Base-by-base conservation (phyloP, 208 protist species). In the Trypanosoma congolense region DNA sequence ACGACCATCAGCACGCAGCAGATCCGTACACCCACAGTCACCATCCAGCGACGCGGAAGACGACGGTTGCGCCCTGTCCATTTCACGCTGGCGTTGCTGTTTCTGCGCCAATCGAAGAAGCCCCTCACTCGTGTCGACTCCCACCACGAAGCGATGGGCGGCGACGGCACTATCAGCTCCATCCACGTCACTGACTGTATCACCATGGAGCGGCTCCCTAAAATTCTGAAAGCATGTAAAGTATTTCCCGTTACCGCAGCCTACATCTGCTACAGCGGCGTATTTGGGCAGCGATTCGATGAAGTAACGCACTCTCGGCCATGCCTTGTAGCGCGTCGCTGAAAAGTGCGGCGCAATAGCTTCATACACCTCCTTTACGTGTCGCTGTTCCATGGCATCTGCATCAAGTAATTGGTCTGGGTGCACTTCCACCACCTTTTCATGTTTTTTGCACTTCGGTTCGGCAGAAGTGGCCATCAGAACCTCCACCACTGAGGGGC, bases 231-330 rank as follows among this genome's bases (percentile, higher is more conserved):
- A 63, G 56, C 55, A 69, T 5, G 36, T 47, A 60, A 96, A 84
- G 65, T 92, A 92, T 65, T 93, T 96, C 5, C 90, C 90, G 56
- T 96, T 96, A 21, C 90, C 90, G 53, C 86, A 92, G 26, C 90
- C 90, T 14, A 92, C 68, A 59, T 96, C 90, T 0, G 73, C 81
- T 8, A 93, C 58, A n/a, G 88, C 8, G 16, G 72, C 56, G 68
- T 75, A 78, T 18, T 75, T 62, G 12, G 83, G 80, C 2, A 89
- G 62, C 0, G 61, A 44, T 30, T 83, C 72, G 28, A 94, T 57
- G 59, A 96, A 96, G 9, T 49, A 44, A 5, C 48, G 43, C 4
- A 96, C 77, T n/a, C 67, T 62, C 16, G 90, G 87, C 87, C 90
- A 96, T 16, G 81, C 71, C 60, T 92, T 92, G 76, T 91, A 96